These are phyloP conservation scores for Clonostachys rhizophaga DNA, from an alignment of 2,329 filamentous ascomycete genomes.

Conservation along the genomic window DNA sequence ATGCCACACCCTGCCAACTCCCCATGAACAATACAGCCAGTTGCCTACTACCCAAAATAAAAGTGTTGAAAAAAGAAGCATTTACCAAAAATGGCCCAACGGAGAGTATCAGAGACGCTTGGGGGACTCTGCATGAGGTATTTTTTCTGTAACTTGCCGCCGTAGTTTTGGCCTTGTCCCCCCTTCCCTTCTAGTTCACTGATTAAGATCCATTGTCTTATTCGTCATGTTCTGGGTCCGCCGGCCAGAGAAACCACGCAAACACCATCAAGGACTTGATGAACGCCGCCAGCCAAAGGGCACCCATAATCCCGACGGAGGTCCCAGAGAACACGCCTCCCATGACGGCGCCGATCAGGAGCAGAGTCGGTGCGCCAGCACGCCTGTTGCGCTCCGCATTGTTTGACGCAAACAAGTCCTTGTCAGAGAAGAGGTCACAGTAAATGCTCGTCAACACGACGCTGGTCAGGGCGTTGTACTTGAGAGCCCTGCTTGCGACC, in stretches of 20 bases:
- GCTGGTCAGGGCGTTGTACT: conserved; percentile 67
- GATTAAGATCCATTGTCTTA: too few species aligned
- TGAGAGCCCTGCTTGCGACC: conserved; percentile 65
- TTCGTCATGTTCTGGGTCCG: conserved; percentile 6
- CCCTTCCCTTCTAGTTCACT: too few species aligned
- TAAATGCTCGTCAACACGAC: conserved; percentile 80
- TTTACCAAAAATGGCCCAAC: too few species aligned
- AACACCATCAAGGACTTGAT: conserved; percentile 53
- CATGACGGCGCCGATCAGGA: conserved; percentile 42
- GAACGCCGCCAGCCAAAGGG: conserved; percentile 54
- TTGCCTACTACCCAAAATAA: too few species aligned
- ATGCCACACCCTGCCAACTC: too few species aligned
- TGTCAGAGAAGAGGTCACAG: conserved; percentile 72
- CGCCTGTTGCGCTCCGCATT: conserved; percentile 48
- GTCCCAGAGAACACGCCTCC: conserved; percentile 46
- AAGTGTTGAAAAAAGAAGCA: too few species aligned
- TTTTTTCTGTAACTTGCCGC: too few species aligned
- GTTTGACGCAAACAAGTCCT: conserved; percentile 33
- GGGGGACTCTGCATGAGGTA: too few species aligned
- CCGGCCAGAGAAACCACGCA: conserved; percentile 59
- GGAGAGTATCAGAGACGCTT: too few species aligned
- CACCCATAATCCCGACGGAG: conserved; percentile 40
- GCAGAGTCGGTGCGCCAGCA: conserved; percentile 39
- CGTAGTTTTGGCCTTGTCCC: too few species aligned
- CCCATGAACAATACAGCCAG: too few species aligned